Evolutionary conservation across 345 rosid species (phyloP).

Genomic region (Erucastrum elatum): DNA sequence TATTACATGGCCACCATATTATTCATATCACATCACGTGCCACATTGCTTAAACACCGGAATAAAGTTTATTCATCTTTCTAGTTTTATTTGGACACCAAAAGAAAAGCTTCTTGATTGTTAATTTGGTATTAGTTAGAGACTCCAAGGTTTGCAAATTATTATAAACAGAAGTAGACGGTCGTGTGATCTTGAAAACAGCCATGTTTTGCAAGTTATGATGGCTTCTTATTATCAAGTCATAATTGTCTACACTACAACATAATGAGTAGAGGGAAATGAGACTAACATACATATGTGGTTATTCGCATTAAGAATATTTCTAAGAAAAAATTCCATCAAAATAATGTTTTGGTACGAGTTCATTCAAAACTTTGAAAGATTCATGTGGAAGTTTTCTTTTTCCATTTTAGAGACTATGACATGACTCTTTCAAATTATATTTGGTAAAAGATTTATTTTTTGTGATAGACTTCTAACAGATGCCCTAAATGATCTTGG

Average conservation of each 20-base stretch:
- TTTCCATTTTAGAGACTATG: neutral
- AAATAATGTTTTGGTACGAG: neutral
- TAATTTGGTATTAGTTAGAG: neutral
- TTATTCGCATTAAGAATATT: neutral
- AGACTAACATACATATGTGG: neutral
- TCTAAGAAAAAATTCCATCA: neutral
- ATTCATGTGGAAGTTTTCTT: neutral
- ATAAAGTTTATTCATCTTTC: neutral
- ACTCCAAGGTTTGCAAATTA: conserved; percentile 1
- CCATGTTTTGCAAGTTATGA: conserved; percentile 3
- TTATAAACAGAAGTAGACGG: neutral
- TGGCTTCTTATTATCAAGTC: neutral
- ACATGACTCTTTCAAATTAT: neutral
- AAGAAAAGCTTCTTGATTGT: neutral
- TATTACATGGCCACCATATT: neutral
- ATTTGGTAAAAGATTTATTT: neutral
- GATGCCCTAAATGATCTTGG: neutral
- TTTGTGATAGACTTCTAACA: neutral
- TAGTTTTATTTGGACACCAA: neutral
- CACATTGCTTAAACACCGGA: conserved; percentile 28
- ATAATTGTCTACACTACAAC: neutral
- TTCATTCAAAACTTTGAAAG: neutral
- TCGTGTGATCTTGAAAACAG: neutral
- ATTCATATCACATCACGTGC: conserved; percentile 26
- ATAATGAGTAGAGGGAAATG: neutral